phyloP scores from a whole-genome alignment of 176 grass and related monocot species.

The Aegilops sharonensis region DNA sequence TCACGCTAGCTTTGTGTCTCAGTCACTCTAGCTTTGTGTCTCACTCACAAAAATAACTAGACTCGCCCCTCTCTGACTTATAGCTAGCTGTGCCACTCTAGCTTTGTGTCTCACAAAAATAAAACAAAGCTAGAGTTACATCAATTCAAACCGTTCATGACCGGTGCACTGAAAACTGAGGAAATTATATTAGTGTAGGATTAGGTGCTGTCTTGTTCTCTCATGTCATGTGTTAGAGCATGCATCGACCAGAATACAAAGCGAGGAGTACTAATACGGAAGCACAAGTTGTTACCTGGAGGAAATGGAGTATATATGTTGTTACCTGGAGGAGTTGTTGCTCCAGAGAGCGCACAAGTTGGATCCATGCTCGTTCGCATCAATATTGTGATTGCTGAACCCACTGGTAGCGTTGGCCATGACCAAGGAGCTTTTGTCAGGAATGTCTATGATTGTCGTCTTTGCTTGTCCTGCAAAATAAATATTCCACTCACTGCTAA shows the following conservation, averaged over 20 bases:
- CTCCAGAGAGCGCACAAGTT: slow-evolving; percentile 51
- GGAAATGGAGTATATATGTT: neutral
- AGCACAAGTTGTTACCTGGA: slow-evolving; percentile 52
- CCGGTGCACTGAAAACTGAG: neutral
- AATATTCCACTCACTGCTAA: neutral
- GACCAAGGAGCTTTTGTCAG: slow-evolving; percentile 10
- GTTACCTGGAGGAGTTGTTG: slow-evolving; percentile 80
- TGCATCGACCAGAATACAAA: neutral
- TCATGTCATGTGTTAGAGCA: slow-evolving; percentile 2
- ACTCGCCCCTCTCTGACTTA: too few species aligned
- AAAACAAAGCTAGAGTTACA: too few species aligned
- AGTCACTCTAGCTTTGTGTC: too few species aligned
- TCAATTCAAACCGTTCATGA: neutral
- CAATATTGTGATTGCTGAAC: neutral
- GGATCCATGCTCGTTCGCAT: slow-evolving; percentile 12
- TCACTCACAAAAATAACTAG: too few species aligned
- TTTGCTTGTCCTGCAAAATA: slow-evolving; percentile 57
- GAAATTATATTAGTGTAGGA: neutral
- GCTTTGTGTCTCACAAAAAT: too few species aligned
- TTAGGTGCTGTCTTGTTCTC: neutral
- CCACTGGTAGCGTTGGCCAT: too few species aligned
- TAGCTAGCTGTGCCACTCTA: too few species aligned
- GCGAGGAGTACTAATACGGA: too few species aligned
- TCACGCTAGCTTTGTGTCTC: too few species aligned
- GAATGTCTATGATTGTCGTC: slow-evolving; percentile 45